Percentiles rank a stretch among this genome's conserved stretches.
These are phyloP conservation scores for Streptanthus diversifolius DNA, from an alignment of 345 rosid genomes.

Conservation along the genomic window DNA sequence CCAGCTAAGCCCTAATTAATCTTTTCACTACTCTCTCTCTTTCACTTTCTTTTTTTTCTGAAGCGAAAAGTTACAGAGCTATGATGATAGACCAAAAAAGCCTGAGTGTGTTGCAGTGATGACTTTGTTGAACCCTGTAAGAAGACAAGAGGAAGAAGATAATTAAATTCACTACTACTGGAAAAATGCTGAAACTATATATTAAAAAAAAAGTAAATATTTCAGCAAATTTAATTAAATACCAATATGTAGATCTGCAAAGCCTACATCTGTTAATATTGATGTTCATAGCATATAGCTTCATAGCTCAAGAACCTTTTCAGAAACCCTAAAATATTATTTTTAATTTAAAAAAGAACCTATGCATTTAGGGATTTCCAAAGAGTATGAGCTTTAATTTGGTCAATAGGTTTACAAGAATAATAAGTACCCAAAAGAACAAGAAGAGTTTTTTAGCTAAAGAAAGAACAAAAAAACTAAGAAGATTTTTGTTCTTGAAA, in stretches of 20 bases:
- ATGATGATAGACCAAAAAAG: constrained; percentile 44
- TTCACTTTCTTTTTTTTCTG: constrained; percentile 44
- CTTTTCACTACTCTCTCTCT: constrained; percentile 38
- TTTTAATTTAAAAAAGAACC: not conserved
- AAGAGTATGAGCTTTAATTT: not conserved
- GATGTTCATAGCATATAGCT: constrained; percentile 22
- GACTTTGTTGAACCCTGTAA: constrained; percentile 40
- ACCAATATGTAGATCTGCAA: constrained; percentile 29
- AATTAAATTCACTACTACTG: constrained; percentile 13
- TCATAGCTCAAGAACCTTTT: constrained; percentile 32
- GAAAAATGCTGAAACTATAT: not conserved
- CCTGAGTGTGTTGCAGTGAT: constrained; percentile 55
- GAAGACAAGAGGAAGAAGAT: constrained; percentile 20
- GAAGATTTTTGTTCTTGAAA: not conserved
- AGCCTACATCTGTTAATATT: not conserved
- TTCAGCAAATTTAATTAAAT: not conserved
- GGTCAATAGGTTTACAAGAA: not conserved
- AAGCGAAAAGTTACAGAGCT: constrained; percentile 41
- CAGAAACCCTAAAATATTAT: constrained; percentile 32
- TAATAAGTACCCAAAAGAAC: not conserved
- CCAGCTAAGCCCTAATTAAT: constrained; percentile 13
- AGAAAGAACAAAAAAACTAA: not conserved
- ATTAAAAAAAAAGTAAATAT: not conserved
- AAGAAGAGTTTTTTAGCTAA: not conserved
- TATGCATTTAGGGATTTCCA: not conserved